Conservation (phyloP, 768 basidiomycete genomes). For the Rhizopogon vinicolor region DNA sequence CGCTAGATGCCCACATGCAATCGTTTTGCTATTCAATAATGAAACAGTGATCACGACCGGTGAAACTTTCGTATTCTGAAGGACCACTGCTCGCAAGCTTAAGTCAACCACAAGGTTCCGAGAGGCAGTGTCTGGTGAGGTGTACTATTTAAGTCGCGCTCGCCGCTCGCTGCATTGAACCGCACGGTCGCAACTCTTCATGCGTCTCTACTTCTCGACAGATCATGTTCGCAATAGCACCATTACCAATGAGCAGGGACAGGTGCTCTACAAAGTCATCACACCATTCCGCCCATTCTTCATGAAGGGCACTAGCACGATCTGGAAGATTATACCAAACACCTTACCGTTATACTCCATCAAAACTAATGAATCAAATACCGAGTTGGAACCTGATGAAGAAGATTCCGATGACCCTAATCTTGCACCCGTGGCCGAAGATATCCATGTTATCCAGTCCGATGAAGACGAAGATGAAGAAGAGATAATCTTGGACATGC, state of each 20-base stretch:
- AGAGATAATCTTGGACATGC: conserved; percentile 1
- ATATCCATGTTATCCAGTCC: not conserved
- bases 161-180: not conserved
- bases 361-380: not conserved
- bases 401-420: conserved; percentile 1
- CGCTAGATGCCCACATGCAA: too few species aligned
- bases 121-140: too few species aligned
- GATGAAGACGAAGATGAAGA: not conserved
- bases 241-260: not conserved
- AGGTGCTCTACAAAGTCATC: conserved; percentile 6
- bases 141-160: too few species aligned
- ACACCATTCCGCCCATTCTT: conserved; percentile 5
- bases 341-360: not conserved
- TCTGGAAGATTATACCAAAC: conserved; percentile 3
- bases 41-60: too few species aligned
- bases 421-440: not conserved
- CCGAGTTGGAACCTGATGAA: not conserved
- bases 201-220: conserved; percentile 6
- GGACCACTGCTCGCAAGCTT: too few species aligned
- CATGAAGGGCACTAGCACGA: conserved; percentile 1
- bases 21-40: too few species aligned
- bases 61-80: too few species aligned
- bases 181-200: not conserved
- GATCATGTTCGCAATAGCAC: conserved; percentile 5
- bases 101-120: too few species aligned